A percentile compares a stretch with the other conserved stretches of the same genome.
phyloP scores from a whole-genome alignment of 2,329 filamentous ascomycete species.

The Sporothrix sp. region DNA sequence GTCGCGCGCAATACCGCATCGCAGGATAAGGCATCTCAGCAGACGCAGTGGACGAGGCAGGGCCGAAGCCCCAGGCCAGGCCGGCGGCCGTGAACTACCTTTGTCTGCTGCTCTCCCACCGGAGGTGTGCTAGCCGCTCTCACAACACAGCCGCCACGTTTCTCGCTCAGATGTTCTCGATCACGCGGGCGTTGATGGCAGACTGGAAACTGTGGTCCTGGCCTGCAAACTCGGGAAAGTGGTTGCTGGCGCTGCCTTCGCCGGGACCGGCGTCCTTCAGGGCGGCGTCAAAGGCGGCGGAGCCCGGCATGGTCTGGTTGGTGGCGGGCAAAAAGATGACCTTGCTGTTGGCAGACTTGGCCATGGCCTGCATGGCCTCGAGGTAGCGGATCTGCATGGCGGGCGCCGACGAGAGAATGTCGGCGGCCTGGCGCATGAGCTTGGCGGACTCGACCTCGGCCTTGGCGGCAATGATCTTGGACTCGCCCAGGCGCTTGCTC shows the following conservation, averaged over 20 bases:
- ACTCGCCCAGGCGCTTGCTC: constrained; percentile 95
- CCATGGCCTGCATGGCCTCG: constrained; percentile 98
- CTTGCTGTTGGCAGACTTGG: constrained; percentile 81
- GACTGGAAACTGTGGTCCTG: constrained; percentile 58
- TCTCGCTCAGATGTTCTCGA: constrained; percentile 68
- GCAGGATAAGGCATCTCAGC: no score
- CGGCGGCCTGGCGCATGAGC: constrained; percentile 84
- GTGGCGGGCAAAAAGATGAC: constrained; percentile 70
- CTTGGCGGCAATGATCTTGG: constrained; percentile 94
- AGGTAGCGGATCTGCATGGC: constrained; percentile 98
- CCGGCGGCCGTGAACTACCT: no score
- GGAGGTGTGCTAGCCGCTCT: constrained; percentile 23
- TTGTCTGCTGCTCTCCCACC: not conserved
- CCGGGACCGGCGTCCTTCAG: constrained; percentile 28
- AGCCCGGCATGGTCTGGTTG: constrained; percentile 48
- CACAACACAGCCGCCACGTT: not conserved
- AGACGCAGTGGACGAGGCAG: no score
- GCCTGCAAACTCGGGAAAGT: constrained; percentile 43
- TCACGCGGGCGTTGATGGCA: constrained; percentile 69
- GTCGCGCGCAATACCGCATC: constrained; percentile 1
- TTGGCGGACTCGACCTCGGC: constrained; percentile 96
- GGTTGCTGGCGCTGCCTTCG: constrained; percentile 33
- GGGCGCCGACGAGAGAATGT: constrained; percentile 82
- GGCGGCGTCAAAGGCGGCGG: constrained; percentile 32
- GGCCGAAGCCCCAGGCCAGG: no score